Conservation (phyloP, 495 filamentous ascomycete species). For the Tetracladium setigerum region DNA sequence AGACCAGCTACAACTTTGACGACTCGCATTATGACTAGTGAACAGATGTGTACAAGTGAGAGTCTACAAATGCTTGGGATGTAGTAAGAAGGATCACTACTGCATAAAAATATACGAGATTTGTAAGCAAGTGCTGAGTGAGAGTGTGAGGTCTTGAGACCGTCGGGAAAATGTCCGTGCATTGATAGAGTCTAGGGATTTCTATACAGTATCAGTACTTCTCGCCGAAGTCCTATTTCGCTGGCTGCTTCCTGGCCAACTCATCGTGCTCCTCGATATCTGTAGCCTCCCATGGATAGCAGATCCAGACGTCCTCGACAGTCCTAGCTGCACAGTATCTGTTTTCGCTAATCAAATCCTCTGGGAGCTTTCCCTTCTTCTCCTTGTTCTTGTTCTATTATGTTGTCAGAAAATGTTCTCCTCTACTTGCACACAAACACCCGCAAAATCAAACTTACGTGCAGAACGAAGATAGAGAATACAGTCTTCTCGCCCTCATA, state of each 20-base stretch:
- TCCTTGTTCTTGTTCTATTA: conserved; percentile 86
- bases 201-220: too few species aligned
- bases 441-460: conserved; percentile 51
- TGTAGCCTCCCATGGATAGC: conserved; percentile 98
- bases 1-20: too few species aligned
- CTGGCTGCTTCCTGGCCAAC: conserved; percentile 47
- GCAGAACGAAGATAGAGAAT: conserved; percentile 91
- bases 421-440: not conserved
- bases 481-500: conserved; percentile 62
- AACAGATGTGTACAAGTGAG: too few species aligned
- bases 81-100: too few species aligned
- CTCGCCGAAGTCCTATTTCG: conserved; percentile 1
- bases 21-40: too few species aligned
- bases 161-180: too few species aligned
- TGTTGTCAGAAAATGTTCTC: conserved; percentile 11
- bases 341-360: conserved; percentile 66
- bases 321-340: conserved; percentile 84
- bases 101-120: too few species aligned
- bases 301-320: conserved; percentile 91
- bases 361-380: conserved; percentile 83
- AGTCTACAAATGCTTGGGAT: too few species aligned
- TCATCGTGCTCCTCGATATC: conserved; percentile 92
- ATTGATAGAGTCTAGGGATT: too few species aligned
- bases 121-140: too few species aligned
- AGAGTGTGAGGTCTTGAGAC: too few species aligned